These are phyloP conservation scores for Penicillium psychrosexuale DNA, from an alignment of 2,329 filamentous ascomycete genomes.

Conservation along the genomic window DNA sequence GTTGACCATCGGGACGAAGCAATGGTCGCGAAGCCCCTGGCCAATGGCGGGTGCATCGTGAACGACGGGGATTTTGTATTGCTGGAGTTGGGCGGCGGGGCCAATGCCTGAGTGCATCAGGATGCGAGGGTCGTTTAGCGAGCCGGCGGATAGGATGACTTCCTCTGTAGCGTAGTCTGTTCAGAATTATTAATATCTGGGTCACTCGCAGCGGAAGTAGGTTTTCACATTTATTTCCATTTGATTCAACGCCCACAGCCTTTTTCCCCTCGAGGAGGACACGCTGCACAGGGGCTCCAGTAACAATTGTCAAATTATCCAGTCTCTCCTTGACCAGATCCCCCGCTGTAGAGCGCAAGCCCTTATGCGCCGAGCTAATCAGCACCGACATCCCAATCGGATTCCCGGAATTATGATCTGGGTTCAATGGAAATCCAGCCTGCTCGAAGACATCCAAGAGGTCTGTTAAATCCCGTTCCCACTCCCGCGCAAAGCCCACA, in stretches of 20 bases:
- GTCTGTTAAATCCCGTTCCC: conserved; percentile 19
- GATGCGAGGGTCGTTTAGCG: conserved; percentile 16
- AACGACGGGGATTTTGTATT: conserved; percentile 13
- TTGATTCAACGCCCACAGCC: conserved; percentile 46
- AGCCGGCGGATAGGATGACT: conserved; percentile 18
- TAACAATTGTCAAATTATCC: conserved; percentile 54
- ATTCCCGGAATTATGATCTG: conserved; percentile 58
- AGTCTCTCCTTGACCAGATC: conserved; percentile 48
- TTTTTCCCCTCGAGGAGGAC: conserved; percentile 48
- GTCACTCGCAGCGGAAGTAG: background rate
- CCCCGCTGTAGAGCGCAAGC: conserved; percentile 50
- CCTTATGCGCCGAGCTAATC: conserved; percentile 51
- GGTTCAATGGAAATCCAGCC: conserved; percentile 50
- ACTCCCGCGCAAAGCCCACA: conserved; percentile 19
- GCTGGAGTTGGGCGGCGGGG: conserved; percentile 7
- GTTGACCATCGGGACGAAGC: conserved; percentile 14
- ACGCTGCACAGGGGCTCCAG: conserved; percentile 48
- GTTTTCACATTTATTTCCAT: conserved; percentile 41
- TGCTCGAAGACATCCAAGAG: conserved; percentile 46
- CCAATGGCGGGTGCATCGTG: conserved; percentile 20
- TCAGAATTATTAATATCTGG: background rate
- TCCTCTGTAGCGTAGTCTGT: conserved; percentile 15
- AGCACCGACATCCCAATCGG: conserved; percentile 55
- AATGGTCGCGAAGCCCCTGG: conserved; percentile 21
- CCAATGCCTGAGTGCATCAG: conserved; percentile 16